A percentile compares a stretch with the other conserved stretches of the same genome.
Evolutionary conservation across 805 yeast genomes (phyloP).

Genomic region (Hemisphaericaspora nanyangensis): DNA sequence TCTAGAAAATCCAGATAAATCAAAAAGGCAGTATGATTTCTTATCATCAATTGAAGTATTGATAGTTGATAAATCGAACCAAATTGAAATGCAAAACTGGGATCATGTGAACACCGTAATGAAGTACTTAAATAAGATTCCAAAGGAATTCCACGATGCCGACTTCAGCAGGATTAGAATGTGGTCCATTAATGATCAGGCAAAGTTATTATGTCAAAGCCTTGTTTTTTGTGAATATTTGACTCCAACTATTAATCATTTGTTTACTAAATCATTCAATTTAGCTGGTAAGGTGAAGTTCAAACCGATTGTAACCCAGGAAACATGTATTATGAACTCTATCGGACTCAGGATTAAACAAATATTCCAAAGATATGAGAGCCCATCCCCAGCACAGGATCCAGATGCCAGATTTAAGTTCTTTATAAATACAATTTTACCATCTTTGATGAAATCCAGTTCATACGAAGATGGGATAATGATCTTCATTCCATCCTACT

Average conservation of each 20-base stretch:
- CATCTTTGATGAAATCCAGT: slow-evolving; percentile 61
- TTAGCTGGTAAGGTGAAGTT: slow-evolving; percentile 59
- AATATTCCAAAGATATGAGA: slow-evolving; percentile 67
- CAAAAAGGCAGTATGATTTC: slow-evolving; percentile 71
- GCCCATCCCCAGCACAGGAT: slow-evolving; percentile 53
- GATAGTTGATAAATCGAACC: slow-evolving; percentile 79
- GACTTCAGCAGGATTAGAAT: slow-evolving; percentile 89
- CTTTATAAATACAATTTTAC: slow-evolving; percentile 70
- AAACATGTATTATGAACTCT: slow-evolving; percentile 54
- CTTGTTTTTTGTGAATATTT: slow-evolving; percentile 69
- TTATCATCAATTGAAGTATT: slow-evolving; percentile 83
- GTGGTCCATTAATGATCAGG: slow-evolving; percentile 88
- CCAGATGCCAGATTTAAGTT: slow-evolving; percentile 81
- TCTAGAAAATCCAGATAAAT: slow-evolving; percentile 55
- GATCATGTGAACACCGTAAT: slow-evolving; percentile 67
- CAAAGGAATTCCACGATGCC: slow-evolving; percentile 70
- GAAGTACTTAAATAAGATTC: slow-evolving; percentile 70
- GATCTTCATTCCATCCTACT: slow-evolving; percentile 79
- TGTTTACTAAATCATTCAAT: slow-evolving; percentile 47
- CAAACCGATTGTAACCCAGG: slow-evolving; percentile 42
- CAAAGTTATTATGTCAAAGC: slow-evolving; percentile 69
- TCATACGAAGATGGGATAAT: slow-evolving; percentile 71
- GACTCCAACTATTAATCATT: slow-evolving; percentile 77
- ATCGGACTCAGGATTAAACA: slow-evolving; percentile 67
- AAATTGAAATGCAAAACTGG: slow-evolving; percentile 91